These are phyloP conservation scores for Keqinozyma sinolaborantium DNA, from an alignment of 1,139 yeast species.

Conservation along the genomic window DNA sequence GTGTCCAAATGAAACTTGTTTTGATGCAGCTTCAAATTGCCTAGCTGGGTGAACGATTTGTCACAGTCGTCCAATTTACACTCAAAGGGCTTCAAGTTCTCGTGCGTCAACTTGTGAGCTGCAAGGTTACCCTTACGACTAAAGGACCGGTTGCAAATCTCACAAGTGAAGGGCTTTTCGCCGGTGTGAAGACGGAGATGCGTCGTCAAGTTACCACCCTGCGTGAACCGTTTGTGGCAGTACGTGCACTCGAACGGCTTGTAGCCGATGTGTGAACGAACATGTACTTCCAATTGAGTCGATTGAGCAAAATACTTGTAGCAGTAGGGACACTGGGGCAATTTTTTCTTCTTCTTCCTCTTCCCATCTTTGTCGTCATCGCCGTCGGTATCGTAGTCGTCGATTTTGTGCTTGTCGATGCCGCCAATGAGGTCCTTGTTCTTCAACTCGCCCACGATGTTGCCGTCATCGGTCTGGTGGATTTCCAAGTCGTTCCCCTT, in stretches of 20 bases:
- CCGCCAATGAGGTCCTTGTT: constrained; percentile 69
- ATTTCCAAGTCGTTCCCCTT: constrained; percentile 64
- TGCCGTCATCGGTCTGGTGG: constrained; percentile 63
- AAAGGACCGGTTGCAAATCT: constrained; percentile 66
- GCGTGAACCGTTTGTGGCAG: constrained; percentile 82
- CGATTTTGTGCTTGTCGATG: constrained; percentile 55
- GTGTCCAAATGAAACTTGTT: constrained; percentile 80
- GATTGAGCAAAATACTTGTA: constrained; percentile 67
- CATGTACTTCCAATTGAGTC: constrained; percentile 76
- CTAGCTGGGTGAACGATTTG: constrained; percentile 86
- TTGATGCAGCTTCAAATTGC: constrained; percentile 91
- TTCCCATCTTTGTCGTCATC: constrained; percentile 18
- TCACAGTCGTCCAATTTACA: constrained; percentile 81
- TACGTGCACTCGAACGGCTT: constrained; percentile 78
- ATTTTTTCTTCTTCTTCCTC: constrained; percentile 36
- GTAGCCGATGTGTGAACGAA: constrained; percentile 72
- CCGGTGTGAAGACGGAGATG: constrained; percentile 90
- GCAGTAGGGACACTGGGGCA: constrained; percentile 69
- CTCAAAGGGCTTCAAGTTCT: constrained; percentile 70
- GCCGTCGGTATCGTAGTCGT: constrained; percentile 16
- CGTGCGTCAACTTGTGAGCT: constrained; percentile 81
- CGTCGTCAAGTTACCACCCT: constrained; percentile 87
- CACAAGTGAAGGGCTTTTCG: constrained; percentile 81
- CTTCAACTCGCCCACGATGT: constrained; percentile 32
- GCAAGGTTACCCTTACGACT: constrained; percentile 89